Evolutionary conservation across 2,329 filamentous ascomycete species (phyloP).

Genomic region (Plectosphaerella plurivora): DNA sequence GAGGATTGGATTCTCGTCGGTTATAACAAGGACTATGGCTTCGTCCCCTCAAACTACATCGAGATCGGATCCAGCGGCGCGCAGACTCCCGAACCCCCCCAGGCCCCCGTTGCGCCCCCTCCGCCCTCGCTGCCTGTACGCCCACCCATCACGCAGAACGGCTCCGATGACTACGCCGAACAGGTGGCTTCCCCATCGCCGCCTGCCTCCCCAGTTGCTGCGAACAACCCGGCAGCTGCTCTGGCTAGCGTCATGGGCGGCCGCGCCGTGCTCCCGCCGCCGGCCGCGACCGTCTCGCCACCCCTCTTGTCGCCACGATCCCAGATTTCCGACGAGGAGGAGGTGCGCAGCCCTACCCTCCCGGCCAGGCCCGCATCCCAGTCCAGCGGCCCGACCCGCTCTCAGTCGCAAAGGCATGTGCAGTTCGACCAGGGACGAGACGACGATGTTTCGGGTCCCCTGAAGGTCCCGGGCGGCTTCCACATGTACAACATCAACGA

Average conservation of each 20-base stretch:
- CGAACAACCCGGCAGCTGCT: conserved; percentile 44
- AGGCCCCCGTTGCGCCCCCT: conserved; percentile 30
- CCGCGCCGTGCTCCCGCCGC: conserved; percentile 26
- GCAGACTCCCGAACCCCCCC: conserved; percentile 20
- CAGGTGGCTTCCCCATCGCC: conserved; percentile 11
- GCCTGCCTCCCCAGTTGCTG: conserved; percentile 8
- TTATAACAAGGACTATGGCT: conserved; percentile 79
- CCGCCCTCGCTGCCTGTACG: conserved; percentile 25
- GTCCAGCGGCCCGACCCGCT: conserved; percentile 28
- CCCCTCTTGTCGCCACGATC: conserved; percentile 28
- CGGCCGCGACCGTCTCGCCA: conserved; percentile 41
- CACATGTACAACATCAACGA: conserved; percentile 97
- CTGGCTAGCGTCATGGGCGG: conserved; percentile 53
- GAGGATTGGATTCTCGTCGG: conserved; percentile 96
- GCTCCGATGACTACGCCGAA: conserved; percentile 1
- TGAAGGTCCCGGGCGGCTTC: conserved; percentile 63
- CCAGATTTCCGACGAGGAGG: not conserved
- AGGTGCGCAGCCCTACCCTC: conserved; percentile 16
- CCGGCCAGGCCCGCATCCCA: conserved; percentile 25
- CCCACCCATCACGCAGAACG: conserved; percentile 6
- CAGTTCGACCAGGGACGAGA: conserved; percentile 17
- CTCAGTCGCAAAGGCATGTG: not conserved
- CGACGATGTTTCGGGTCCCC: conserved; percentile 13
- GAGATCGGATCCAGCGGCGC: conserved; percentile 53
- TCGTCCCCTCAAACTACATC: conserved; percentile 95